These are phyloP conservation scores for Botrytis fragariae DNA, from an alignment of 2,329 filamentous ascomycete species.

Conservation along the genomic window DNA sequence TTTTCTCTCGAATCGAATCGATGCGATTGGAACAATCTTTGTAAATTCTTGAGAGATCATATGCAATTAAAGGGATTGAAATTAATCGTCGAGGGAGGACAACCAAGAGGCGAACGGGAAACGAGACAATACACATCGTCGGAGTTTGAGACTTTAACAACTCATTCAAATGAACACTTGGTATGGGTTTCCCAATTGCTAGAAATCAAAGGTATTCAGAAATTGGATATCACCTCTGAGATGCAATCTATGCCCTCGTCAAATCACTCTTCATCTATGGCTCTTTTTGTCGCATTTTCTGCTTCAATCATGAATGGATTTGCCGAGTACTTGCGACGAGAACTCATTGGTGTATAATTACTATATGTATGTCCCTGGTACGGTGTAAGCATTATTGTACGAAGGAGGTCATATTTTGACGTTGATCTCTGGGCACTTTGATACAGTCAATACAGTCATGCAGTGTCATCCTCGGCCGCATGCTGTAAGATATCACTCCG, in stretches of 20 bases:
- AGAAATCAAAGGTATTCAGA: conserved; percentile 47
- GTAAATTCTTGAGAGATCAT: conserved; percentile 46
- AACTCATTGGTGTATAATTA: conserved; percentile 25
- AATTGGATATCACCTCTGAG: conserved; percentile 52
- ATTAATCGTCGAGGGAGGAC: conserved; percentile 55
- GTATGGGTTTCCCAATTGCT: conserved; percentile 58
- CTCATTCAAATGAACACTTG: conserved; percentile 47
- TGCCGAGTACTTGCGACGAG: conserved; percentile 48
- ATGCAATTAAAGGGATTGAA: conserved; percentile 45
- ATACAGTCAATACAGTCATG: conserved; percentile 1
- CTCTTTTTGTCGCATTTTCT: conserved; percentile 59
- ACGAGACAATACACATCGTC: conserved; percentile 46
- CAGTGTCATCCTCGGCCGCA: not conserved
- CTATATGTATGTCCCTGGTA: not conserved
- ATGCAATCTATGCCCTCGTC: conserved; percentile 48
- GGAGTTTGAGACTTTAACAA: conserved; percentile 48
- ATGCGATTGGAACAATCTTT: conserved; percentile 54
- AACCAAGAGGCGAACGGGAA: conserved; percentile 48
- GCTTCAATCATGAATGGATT: conserved; percentile 57
- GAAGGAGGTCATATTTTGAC: not conserved
- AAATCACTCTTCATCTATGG: conserved; percentile 53
- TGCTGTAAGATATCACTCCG: not conserved
- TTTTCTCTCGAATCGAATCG: conserved; percentile 54
- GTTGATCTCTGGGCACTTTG: not conserved
- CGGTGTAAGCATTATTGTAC: conserved; percentile 13